phyloP scores from a whole-genome alignment of 495 filamentous ascomycete genomes.

The Annulohypoxylon bovei region DNA sequence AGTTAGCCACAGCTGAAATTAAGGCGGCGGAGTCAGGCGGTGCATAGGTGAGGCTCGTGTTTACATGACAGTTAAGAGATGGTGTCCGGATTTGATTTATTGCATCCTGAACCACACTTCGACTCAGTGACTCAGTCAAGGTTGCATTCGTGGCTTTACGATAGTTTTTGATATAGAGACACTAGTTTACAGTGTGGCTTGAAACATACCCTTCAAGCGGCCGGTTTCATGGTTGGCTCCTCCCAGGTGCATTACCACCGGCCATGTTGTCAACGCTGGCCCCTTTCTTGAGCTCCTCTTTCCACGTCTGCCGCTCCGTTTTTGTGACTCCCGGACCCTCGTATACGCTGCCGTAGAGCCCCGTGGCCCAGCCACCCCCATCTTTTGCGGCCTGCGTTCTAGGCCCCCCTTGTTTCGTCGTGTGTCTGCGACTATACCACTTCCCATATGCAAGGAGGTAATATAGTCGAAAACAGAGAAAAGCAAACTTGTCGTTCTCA shows the following conservation, averaged over 20 bases:
- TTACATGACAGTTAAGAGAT: conserved; percentile 27
- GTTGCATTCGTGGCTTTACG: conserved; percentile 19
- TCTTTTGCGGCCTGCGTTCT: conserved; percentile 39
- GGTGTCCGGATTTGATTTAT: conserved; percentile 9
- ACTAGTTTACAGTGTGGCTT: conserved; percentile 13
- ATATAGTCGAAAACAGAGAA: conserved; percentile 60
- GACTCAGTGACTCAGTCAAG: neutral
- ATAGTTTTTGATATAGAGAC: conserved; percentile 4
- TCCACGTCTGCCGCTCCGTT: conserved; percentile 61
- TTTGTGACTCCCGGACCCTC: conserved; percentile 58
- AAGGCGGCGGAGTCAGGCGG: conserved; percentile 17
- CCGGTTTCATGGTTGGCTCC: conserved; percentile 38
- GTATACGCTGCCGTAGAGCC: conserved; percentile 65
- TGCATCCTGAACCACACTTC: conserved; percentile 17
- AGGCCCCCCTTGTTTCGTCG: conserved; percentile 22
- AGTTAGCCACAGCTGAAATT: neutral
- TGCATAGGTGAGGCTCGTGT: conserved; percentile 32
- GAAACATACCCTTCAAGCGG: neutral
- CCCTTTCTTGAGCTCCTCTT: conserved; percentile 53
- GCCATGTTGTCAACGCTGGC: conserved; percentile 41
- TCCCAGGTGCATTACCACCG: conserved; percentile 34
- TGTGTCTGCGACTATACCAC: conserved; percentile 49
- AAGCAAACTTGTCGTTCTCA: conserved; percentile 59
- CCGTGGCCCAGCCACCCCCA: conserved; percentile 58
- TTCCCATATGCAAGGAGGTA: conserved; percentile 53